A percentile compares a stretch with the other conserved stretches of the same genome.
These are phyloP conservation scores for Penicillium chermesinum DNA, from an alignment of 495 filamentous ascomycete species.

Conservation along the genomic window DNA sequence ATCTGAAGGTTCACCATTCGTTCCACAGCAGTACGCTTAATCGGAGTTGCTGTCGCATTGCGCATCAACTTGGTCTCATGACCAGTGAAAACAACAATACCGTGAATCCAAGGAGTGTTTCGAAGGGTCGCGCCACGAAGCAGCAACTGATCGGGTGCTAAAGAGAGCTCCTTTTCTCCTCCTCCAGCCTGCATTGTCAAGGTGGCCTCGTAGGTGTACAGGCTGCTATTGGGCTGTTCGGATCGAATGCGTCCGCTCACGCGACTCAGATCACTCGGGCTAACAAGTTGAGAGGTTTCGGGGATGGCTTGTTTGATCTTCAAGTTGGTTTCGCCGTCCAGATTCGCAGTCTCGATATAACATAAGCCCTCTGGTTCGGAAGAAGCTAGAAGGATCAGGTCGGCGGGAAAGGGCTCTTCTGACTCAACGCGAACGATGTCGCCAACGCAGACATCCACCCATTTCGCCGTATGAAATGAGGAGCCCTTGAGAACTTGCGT, in stretches of 20 bases:
- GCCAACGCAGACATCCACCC: slow-evolving; percentile 90
- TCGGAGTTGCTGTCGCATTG: slow-evolving; percentile 94
- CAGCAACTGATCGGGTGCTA: slow-evolving; percentile 79
- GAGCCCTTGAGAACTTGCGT: slow-evolving; percentile 80
- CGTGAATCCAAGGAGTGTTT: slow-evolving; percentile 98
- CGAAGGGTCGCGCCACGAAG: slow-evolving; percentile 90
- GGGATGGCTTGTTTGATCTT: slow-evolving; percentile 99
- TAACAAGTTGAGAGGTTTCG: slow-evolving; percentile 85
- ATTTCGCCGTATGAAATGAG: slow-evolving; percentile 77
- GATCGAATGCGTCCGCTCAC: slow-evolving; percentile 83
- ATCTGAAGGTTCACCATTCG: slow-evolving; percentile 90
- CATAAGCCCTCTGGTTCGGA: slow-evolving; percentile 97
- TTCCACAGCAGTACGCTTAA: slow-evolving; percentile 95
- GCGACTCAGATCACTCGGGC: slow-evolving; percentile 77
- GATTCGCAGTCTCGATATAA: slow-evolving; percentile 98
- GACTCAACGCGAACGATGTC: slow-evolving; percentile 94
- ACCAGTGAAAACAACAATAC: slow-evolving; percentile 94
- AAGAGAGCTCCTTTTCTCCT: slow-evolving; percentile 87
- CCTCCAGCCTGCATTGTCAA: slow-evolving; percentile 89
- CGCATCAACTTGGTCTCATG: slow-evolving; percentile 99
- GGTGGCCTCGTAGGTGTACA: slow-evolving; percentile 98
- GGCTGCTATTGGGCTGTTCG: slow-evolving; percentile 96
- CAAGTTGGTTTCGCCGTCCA: slow-evolving; percentile 97
- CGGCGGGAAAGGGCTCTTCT: slow-evolving; percentile 93
- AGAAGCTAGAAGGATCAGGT: slow-evolving; percentile 84